Percentiles rank a stretch among this genome's conserved stretches.
phyloP scores from a whole-genome alignment of 345 rosid genomes.

The Lenwebbia sp. region DNA sequence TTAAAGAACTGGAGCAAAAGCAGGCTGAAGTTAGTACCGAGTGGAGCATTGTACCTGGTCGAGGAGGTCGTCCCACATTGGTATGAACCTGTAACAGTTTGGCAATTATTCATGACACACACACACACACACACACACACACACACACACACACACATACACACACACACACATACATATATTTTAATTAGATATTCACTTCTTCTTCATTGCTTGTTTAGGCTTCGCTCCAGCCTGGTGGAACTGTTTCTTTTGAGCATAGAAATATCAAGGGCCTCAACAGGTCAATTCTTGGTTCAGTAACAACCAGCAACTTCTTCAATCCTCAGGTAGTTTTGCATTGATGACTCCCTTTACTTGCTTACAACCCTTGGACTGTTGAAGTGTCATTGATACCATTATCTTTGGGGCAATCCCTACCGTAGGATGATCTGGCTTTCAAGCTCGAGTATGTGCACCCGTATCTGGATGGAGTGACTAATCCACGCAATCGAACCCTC shows the following conservation, averaged over 20 bases:
- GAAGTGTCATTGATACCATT: neutral
- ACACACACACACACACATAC: no score
- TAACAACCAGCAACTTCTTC: conserved; percentile 94
- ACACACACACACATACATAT: no score
- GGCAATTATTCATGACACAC: neutral
- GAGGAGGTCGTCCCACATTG: conserved; percentile 90
- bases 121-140: no score
- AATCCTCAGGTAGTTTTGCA: conserved; percentile 63
- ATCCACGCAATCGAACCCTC: conserved; percentile 78
- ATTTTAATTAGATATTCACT: neutral
- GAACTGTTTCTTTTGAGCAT: conserved; percentile 94
- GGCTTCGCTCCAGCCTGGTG: conserved; percentile 98
- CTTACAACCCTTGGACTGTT: neutral
- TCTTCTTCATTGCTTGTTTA: conserved; percentile 5
- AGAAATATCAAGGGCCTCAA: conserved; percentile 86
- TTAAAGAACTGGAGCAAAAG: conserved; percentile 91
- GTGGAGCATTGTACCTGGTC: conserved; percentile 99
- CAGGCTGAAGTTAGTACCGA: conserved; percentile 99
- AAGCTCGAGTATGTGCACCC: conserved; percentile 98
- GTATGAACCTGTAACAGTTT: conserved; percentile 17
- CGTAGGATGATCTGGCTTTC: conserved; percentile 96
- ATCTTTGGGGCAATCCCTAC: neutral
- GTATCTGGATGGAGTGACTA: conserved; percentile 76
- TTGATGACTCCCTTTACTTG: neutral
- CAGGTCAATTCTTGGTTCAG: conserved; percentile 87